Conservation (phyloP, 441 rosid species). For the Adansonia grandidieri region DNA sequence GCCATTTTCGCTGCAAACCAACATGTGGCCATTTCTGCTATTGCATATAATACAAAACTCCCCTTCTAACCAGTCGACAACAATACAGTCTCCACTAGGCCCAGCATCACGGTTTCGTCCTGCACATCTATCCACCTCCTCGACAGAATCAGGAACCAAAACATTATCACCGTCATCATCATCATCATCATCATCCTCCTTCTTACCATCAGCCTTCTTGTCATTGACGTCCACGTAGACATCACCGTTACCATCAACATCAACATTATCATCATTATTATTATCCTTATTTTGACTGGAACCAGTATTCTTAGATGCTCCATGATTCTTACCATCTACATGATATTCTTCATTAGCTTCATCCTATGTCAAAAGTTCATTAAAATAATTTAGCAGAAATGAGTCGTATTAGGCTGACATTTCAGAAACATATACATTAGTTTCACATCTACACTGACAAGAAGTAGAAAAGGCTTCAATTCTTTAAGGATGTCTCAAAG, state of each 20-base stretch:
- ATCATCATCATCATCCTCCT: not conserved
- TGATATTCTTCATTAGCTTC: slow-evolving; percentile 16
- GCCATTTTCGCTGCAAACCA: slow-evolving; percentile 43
- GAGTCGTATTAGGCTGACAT: not conserved
- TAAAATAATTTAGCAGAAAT: not conserved
- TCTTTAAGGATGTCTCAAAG: not conserved
- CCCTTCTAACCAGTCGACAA: slow-evolving; percentile 24
- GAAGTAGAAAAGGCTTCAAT: not conserved
- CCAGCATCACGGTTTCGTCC: not conserved
- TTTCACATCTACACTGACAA: not conserved
- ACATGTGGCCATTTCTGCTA: slow-evolving; percentile 34
- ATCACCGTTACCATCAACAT: not conserved
- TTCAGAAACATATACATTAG: not conserved
- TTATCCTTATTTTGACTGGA: slow-evolving; percentile 15
- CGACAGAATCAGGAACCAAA: not conserved
- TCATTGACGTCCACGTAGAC: not conserved
- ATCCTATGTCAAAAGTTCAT: slow-evolving; percentile 26
- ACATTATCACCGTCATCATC: not conserved
- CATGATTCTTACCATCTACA: not conserved
- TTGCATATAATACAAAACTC: slow-evolving; percentile 44
- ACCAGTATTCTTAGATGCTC: not conserved
- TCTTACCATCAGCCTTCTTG: not conserved
- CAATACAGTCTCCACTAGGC: slow-evolving; percentile 17
- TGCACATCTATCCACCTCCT: not conserved
- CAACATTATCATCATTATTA: not conserved